Evolutionary conservation across 1,284 basidiomycete species (phyloP), one percentile per base, ranked within the genome.

Genomic region (Cryptococcus sp.): DNA sequence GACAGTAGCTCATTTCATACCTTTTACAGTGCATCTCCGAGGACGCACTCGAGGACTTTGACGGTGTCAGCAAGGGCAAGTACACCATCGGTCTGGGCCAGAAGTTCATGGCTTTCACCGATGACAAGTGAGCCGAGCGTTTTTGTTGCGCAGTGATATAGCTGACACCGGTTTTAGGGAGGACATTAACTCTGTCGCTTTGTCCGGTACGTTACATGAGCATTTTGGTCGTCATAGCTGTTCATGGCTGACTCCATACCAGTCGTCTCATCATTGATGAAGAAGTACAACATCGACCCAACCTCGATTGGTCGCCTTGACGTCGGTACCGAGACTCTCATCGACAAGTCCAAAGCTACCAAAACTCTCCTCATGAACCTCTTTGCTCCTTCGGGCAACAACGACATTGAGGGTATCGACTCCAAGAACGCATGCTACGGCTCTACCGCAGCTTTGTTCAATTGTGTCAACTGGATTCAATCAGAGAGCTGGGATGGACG

Each of bases 361-460:
- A 99, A 99, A 82, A 98, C 96, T 4, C 87, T 93, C 58, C 86
- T 99, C 63, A 99, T 99, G 95, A 91, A 97, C 80, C 88, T 99
- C 69, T 99, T 99, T 74, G 87, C 87, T 46, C 84, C 84, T 56
- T 85, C 88, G 39, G 95, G 93, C 64, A 99, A 99, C 86, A 87
- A 86, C 70, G 95, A 99, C 78, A 93, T 99, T 63, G 95, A 99
- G 81, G 95, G 95, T 68, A 89, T 99, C 75, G 95, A 99, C 83
- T 93, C 91, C 59, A 99, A 99, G 83, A 99, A 99, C 78, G 95
- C 95, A 20, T 99, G 95, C 83, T 99, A 99, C 77, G 95, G 95
- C 49, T 95, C 93, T 43, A 99, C 95, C 23, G 95, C 95, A 47
- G 95, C 95, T 4, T 86, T 99, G 60, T 98, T 96, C 87, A 98